Evolutionary conservation across 768 basidiomycete genomes (phyloP).

Genomic region (Roridomyces roridus): DNA sequence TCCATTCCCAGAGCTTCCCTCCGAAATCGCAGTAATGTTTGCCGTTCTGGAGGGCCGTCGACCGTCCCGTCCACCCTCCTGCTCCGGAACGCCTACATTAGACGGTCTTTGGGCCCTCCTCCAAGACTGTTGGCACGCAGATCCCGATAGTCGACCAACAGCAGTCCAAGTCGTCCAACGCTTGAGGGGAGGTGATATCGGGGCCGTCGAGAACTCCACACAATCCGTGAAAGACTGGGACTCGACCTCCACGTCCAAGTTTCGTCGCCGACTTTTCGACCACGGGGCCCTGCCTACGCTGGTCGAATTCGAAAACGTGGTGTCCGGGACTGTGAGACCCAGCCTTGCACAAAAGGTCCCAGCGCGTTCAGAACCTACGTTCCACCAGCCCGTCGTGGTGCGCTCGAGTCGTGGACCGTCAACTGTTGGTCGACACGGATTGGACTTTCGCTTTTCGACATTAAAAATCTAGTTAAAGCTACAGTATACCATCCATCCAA

Average conservation of each 20-base stretch:
- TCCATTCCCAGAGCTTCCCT: neutral
- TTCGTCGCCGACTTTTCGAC: neutral
- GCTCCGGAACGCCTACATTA: neutral
- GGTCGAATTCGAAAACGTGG: neutral
- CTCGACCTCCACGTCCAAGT: neutral
- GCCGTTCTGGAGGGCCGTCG: neutral
- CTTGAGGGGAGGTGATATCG: neutral
- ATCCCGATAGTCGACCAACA: neutral
- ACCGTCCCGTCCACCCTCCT: neutral
- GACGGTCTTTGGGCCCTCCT: slow-evolving; percentile 7
- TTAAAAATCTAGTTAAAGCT: no score
- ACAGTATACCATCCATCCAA: no score
- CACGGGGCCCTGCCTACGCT: neutral
- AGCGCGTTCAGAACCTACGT: no score
- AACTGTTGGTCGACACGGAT: no score
- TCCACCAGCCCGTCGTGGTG: no score
- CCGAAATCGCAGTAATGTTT: neutral
- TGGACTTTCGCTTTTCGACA: no score
- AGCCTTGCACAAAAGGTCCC: no score
- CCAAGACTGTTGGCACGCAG: slow-evolving; percentile 3
- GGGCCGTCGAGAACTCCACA: no score
- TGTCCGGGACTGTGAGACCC: neutral
- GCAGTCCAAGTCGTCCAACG: neutral
- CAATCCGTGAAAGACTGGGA: slow-evolving; percentile 7
- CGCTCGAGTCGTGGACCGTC: no score